Evolutionary conservation across 176 grass and related monocot species (phyloP), one percentile per base, ranked within the genome.

Genomic region (Juncus inflexus): DNA sequence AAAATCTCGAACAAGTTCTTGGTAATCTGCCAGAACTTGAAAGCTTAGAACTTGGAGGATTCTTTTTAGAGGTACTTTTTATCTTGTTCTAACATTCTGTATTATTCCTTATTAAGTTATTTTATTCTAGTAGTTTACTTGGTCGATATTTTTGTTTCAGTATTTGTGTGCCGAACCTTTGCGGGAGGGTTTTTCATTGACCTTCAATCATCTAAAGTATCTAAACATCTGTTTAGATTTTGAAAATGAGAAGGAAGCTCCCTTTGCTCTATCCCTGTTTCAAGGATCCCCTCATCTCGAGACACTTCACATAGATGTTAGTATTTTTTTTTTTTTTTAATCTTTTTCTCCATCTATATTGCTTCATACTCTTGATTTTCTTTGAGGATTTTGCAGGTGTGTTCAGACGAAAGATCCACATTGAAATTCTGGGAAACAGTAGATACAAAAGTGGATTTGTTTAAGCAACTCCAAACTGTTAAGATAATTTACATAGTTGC

Each of bases 261-360:
- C 28, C 5, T 49, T 50, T 9, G 38, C 16, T 12, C 13, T 67
- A 15, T 15, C 45, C 14, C 45, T 67, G 16, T 50, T 67, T 16
- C 63, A 49, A 15, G 9, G 42, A 42, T 10, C 38, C 14, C 38
- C 63, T 16, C 37, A 67, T 35, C 13, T 67, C 40, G 14, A 45
- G 11, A 12, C 42, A 67, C 38, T 67, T 42, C 36, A 67, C 9
- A 67, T 67, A 45, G 12, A 10, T 35, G 63, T 67, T 49, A 42
- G 63, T 45, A 3, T 45, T 45, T 7, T 4, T 4, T 7, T n/a
- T n/a, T n/a, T n/a, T 64, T 12, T 12, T 41, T 38, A 7, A n/a
- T n/a, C n/a, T n/a, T n/a, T n/a, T n/a, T 45, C 42, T 45, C 42
- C 7, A 45, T 45, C 3, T 45, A 45, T 45, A 45, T 45, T 4